phyloP scores from a whole-genome alignment of 2,329 filamentous ascomycete species.

The Gnomoniopsis smithogilvyi region DNA sequence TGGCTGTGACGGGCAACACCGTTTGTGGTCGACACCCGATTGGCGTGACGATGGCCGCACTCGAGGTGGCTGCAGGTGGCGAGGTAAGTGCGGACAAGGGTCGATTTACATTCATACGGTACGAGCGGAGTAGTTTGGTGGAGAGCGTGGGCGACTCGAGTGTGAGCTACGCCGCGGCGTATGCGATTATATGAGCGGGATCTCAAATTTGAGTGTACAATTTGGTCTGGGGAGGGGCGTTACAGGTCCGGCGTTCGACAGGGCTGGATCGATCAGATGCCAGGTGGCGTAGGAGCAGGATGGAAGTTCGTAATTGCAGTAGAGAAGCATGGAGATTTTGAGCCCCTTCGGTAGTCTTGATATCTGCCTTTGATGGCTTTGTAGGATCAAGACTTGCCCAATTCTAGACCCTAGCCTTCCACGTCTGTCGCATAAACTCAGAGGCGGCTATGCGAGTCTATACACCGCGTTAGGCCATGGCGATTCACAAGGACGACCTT shows the following conservation, averaged over 20 bases:
- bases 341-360: too few species aligned
- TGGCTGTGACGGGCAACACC: constrained; percentile 78
- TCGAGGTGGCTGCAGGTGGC: constrained; percentile 51
- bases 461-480: too few species aligned
- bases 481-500: too few species aligned
- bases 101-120: constrained; percentile 76
- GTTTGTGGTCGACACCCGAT: constrained; percentile 96
- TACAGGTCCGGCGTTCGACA: background rate
- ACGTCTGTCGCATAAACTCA: background rate
- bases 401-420: background rate
- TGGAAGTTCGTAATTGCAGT: too few species aligned
- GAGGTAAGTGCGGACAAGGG: constrained; percentile 45
- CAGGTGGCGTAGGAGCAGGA: too few species aligned
- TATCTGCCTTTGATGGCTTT: too few species aligned
- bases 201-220: background rate
- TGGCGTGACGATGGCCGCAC: constrained; percentile 82
- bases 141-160: constrained; percentile 69
- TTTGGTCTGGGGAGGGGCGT: background rate
- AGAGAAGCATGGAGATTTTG: too few species aligned
- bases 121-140: constrained; percentile 80
- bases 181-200: constrained; percentile 62
- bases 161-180: constrained; percentile 93
- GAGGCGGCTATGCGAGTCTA: too few species aligned
- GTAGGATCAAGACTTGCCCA: background rate
- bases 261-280: too few species aligned